Evolutionary conservation across 768 basidiomycete species (phyloP).

Genomic region (Suillus bovinus): DNA sequence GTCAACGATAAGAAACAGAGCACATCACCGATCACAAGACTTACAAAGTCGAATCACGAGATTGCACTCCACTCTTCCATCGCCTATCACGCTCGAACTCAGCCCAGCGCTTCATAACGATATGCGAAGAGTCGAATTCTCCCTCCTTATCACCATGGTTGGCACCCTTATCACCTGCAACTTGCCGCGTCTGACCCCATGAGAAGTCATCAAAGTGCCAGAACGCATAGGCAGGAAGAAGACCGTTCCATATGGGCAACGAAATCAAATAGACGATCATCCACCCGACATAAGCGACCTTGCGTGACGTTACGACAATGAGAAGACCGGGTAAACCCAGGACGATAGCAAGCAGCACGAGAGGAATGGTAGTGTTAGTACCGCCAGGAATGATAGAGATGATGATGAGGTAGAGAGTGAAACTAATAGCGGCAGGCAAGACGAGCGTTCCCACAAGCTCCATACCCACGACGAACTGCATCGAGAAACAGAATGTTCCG

Average conservation of each 20-base stretch:
- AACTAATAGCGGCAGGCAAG: constrained; percentile 94
- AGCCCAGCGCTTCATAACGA: constrained; percentile 99
- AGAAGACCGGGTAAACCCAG: constrained; percentile 94
- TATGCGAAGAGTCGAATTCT: constrained; percentile 94
- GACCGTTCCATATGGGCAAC: constrained; percentile 95
- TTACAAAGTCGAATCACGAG: constrained; percentile 76
- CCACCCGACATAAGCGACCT: constrained; percentile 95
- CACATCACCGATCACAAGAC: constrained; percentile 28
- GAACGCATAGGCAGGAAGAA: constrained; percentile 94
- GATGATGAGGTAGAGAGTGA: constrained; percentile 94
- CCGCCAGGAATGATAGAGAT: constrained; percentile 81
- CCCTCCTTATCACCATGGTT: constrained; percentile 94
- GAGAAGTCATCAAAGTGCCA: constrained; percentile 99
- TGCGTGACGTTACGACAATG: constrained; percentile 94
- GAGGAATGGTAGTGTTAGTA: constrained; percentile 80
- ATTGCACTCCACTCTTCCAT: constrained; percentile 87
- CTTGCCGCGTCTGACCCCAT: constrained; percentile 92
- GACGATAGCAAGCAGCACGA: constrained; percentile 90
- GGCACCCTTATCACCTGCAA: constrained; percentile 69
- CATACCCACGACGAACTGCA: constrained; percentile 99
- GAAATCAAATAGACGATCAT: constrained; percentile 93
- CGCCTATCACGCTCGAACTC: constrained; percentile 96
- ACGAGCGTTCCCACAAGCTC: constrained; percentile 96
- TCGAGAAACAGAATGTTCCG: constrained; percentile 99
- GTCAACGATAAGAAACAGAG: constrained; percentile 29